A percentile compares a stretch with the other conserved stretches of the same genome.
Evolutionary conservation across 2,329 filamentous ascomycete genomes (phyloP).

Genomic region (Penicillium vulpinum): DNA sequence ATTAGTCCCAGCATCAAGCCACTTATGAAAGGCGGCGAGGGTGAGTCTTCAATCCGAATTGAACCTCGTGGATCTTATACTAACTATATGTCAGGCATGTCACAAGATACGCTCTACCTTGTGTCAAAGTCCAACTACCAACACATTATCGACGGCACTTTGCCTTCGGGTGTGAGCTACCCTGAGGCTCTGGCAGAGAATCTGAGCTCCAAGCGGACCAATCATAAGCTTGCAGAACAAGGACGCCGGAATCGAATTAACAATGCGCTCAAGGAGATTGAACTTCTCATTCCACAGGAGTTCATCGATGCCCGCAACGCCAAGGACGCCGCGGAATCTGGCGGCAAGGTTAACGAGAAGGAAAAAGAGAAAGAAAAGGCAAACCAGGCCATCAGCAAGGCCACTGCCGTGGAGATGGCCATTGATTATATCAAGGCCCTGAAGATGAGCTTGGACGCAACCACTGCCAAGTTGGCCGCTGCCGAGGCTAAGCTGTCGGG

Average conservation of each 20-base stretch:
- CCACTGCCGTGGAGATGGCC: slow-evolving; percentile 94
- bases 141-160: slow-evolving; percentile 91
- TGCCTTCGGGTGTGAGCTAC: slow-evolving; percentile 85
- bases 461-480: slow-evolving; percentile 62
- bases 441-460: slow-evolving; percentile 69
- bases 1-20: slow-evolving; percentile 96
- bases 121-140: slow-evolving; percentile 98
- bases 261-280: slow-evolving; percentile 86
- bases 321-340: slow-evolving; percentile 39
- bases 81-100: slow-evolving; percentile 39
- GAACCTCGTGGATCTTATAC: slow-evolving; percentile 8
- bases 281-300: slow-evolving; percentile 70
- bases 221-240: slow-evolving; percentile 97
- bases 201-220: slow-evolving; percentile 91
- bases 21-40: slow-evolving; percentile 69
- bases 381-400: slow-evolving; percentile 77
- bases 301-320: slow-evolving; percentile 47
- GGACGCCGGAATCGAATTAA: slow-evolving; percentile 95
- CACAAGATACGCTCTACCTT: slow-evolving; percentile 69
- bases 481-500: slow-evolving; percentile 55
- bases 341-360: slow-evolving; percentile 45
- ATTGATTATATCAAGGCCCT: slow-evolving; percentile 92
- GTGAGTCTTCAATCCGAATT: slow-evolving; percentile 45
- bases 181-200: slow-evolving; percentile 90
- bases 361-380: slow-evolving; percentile 49